Conservation (phyloP, 2,329 filamentous ascomycete species). For the Talaromyces funiculosus region DNA sequence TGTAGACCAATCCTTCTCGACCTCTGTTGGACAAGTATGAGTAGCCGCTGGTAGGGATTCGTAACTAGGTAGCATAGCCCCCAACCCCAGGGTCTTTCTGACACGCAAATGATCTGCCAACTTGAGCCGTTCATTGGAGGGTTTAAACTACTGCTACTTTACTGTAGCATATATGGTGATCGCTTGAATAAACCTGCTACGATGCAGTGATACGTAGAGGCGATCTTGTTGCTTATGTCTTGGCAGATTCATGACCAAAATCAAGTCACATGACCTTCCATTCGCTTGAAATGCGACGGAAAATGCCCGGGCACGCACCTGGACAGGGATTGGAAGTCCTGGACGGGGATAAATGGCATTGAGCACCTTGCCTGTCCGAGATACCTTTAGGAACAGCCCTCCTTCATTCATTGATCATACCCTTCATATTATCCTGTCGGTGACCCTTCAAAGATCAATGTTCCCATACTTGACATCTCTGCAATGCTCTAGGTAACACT, state of each 20-base stretch:
- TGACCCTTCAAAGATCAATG: not conserved
- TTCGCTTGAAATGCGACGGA: not conserved
- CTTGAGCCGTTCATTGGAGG: not conserved
- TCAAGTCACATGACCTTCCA: not conserved
- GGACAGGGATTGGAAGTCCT: not conserved
- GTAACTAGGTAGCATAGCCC: not conserved
- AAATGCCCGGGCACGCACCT: not conserved
- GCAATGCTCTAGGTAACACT: not conserved
- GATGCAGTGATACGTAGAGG: slow-evolving; percentile 2
- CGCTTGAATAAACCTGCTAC: not conserved
- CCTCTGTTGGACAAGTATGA: not conserved
- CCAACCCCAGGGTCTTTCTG: not conserved
- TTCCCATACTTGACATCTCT: not conserved
- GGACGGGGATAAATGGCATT: not conserved
- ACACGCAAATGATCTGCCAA: not conserved
- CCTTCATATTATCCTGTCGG: not conserved
- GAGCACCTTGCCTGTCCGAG: not conserved
- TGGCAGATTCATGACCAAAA: not conserved
- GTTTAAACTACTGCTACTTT: not conserved
- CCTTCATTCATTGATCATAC: not conserved
- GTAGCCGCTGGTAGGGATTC: not conserved
- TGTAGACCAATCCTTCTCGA: not conserved
- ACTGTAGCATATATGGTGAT: not conserved
- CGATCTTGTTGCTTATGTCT: not conserved
- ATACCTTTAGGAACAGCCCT: not conserved